Conservation (phyloP, 1,284 basidiomycete species). For the Ustilago loliicola region DNA sequence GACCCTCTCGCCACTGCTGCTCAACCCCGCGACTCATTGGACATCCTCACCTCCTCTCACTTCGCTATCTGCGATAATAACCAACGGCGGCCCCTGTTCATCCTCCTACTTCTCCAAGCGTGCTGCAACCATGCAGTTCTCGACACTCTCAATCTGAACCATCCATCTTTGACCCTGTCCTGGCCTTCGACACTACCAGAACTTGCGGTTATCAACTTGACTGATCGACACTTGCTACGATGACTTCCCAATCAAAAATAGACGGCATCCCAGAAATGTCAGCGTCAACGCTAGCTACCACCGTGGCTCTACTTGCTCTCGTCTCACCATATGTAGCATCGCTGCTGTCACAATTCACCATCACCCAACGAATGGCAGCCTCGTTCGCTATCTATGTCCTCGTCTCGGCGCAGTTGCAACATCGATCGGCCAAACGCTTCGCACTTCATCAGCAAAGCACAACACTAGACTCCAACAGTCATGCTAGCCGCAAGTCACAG, state of each 20-base stretch:
- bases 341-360: constrained; percentile 11
- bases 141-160: neutral
- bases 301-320: constrained; percentile 9
- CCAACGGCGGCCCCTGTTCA: no score
- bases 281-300: neutral
- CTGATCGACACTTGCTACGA: neutral
- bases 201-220: no score
- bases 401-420: constrained; percentile 27
- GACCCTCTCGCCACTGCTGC: neutral
- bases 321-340: constrained; percentile 13
- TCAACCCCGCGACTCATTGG: neutral
- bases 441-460: neutral
- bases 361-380: constrained; percentile 5
- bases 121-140: neutral
- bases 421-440: constrained; percentile 25
- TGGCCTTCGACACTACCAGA: neutral
- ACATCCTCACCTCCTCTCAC: neutral
- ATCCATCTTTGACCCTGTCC: neutral
- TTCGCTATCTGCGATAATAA: neutral
- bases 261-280: constrained; percentile 1
- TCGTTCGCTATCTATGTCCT: constrained; percentile 12
- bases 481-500: neutral
- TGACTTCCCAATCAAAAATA: neutral
- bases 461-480: neutral
- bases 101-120: neutral